A percentile compares a stretch with the other conserved stretches of the same genome.
Evolutionary conservation across 2,329 filamentous ascomycete species (phyloP).

Genomic region (Leptographium radiaticola): DNA sequence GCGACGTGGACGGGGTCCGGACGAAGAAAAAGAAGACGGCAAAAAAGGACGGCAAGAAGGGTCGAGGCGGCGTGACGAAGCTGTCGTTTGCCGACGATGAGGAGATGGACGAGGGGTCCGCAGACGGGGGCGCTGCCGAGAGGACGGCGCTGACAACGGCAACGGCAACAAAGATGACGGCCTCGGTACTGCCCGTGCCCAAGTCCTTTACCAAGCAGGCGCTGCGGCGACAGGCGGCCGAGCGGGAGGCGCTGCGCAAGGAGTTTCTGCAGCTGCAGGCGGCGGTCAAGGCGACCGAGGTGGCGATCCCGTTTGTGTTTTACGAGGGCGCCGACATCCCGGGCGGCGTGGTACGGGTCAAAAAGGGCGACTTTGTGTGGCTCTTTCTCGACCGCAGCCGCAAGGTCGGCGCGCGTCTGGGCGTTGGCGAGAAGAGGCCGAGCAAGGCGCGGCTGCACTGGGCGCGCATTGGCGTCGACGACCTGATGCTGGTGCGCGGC

Average conservation of each 20-base stretch:
- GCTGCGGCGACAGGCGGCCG: slow-evolving; percentile 61
- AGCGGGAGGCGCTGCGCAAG: slow-evolving; percentile 59
- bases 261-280: slow-evolving; percentile 78
- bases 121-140: slow-evolving; percentile 18
- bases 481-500: slow-evolving; percentile 83
- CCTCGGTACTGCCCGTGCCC: slow-evolving; percentile 44
- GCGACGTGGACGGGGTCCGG: slow-evolving; percentile 17
- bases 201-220: slow-evolving; percentile 53
- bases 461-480: slow-evolving; percentile 89
- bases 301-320: slow-evolving; percentile 89
- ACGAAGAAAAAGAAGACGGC: slow-evolving; percentile 24
- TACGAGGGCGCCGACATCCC: slow-evolving; percentile 89
- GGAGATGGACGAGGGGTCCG: slow-evolving; percentile 16
- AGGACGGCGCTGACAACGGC: slow-evolving; percentile 13
- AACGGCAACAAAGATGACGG: slow-evolving; percentile 28
- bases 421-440: slow-evolving; percentile 53
- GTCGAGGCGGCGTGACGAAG: slow-evolving; percentile 27
- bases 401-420: slow-evolving; percentile 76
- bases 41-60: slow-evolving; percentile 27
- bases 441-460: slow-evolving; percentile 64
- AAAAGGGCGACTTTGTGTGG: slow-evolving; percentile 90
- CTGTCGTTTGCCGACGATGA: slow-evolving; percentile 58
- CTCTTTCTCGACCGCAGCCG: slow-evolving; percentile 82
- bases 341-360: slow-evolving; percentile 70
- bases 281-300: slow-evolving; percentile 75